Evolutionary conservation across 352 stramenopile species (phyloP).

Genomic region (Phytophthora megakarya): DNA sequence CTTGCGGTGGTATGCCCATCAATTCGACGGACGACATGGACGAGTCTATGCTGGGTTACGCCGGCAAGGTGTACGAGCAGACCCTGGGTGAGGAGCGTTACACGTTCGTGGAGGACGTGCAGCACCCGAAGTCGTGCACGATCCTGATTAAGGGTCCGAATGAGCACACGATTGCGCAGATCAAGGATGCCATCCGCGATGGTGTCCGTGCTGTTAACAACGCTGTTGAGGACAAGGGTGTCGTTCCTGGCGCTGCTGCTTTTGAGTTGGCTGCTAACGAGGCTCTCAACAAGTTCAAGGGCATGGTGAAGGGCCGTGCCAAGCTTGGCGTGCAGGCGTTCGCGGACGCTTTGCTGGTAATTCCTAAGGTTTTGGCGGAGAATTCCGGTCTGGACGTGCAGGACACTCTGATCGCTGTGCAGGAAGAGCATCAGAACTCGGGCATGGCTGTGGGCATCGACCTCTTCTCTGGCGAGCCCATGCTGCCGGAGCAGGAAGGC

Average conservation of each 20-base stretch:
- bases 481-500: constrained; percentile 95
- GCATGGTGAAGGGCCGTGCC: constrained; percentile 92
- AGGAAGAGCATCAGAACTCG: constrained; percentile 94
- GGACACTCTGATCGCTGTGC: constrained; percentile 96
- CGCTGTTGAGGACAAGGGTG: constrained; percentile 95
- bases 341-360: constrained; percentile 96
- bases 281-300: constrained; percentile 87
- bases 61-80: constrained; percentile 97
- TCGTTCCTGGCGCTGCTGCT: constrained; percentile 96
- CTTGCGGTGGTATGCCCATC: constrained; percentile 97
- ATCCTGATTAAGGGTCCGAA: constrained; percentile 99
- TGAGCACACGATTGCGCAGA: constrained; percentile 98
- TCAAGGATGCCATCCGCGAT: constrained; percentile 99
- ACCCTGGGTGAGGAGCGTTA: constrained; percentile 99
- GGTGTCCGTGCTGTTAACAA: constrained; percentile 98
- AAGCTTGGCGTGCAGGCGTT: constrained; percentile 99
- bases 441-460: constrained; percentile 95
- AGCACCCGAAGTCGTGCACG: constrained; percentile 96
- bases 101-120: constrained; percentile 99
- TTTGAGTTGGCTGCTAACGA: constrained; percentile 96
- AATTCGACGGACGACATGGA: constrained; percentile 99
- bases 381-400: constrained; percentile 91
- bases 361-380: constrained; percentile 97
- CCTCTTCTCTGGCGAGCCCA: constrained; percentile 95
- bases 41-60: constrained; percentile 95